Conservation (phyloP, 2,329 filamentous ascomycete species). For the Pseudogymnoascus sp. region DNA sequence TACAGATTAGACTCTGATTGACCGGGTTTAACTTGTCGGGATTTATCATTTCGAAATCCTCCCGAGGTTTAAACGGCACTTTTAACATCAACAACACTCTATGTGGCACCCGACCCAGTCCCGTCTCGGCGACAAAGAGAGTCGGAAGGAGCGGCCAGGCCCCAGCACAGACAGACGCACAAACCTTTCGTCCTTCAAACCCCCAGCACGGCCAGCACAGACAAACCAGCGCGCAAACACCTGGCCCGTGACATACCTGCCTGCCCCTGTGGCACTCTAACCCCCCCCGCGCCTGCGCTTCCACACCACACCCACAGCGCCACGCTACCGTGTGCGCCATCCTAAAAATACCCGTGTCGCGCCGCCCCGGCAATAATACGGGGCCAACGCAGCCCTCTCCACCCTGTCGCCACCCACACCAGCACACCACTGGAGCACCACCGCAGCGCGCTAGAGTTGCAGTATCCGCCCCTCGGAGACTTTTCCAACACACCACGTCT, state of each 20-base stretch:
- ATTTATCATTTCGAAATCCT: not conserved
- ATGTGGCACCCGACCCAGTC: not conserved
- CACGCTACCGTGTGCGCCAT: not conserved
- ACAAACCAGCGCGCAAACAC: not conserved
- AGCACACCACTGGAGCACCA: not conserved
- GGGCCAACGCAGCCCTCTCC: not conserved
- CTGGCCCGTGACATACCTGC: not conserved
- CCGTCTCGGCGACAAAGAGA: not conserved
- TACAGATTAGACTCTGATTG: not conserved
- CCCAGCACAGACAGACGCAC: not conserved
- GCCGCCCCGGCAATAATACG: not conserved
- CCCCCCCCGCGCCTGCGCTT: not conserved
- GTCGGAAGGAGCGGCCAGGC: not conserved
- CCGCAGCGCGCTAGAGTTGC: not conserved
- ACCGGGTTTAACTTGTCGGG: not conserved
- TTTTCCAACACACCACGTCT: not conserved
- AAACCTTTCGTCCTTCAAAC: not conserved
- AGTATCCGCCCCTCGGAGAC: not conserved
- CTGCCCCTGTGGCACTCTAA: not conserved
- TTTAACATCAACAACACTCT: not conserved
- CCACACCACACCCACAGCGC: not conserved
- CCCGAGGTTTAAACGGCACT: not conserved
- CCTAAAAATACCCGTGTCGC: not conserved
- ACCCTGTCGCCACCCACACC: not conserved
- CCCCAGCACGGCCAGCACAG: not conserved